Percentiles rank a stretch among this genome's conserved stretches.
These are phyloP conservation scores for Candida mattraensis DNA, from an alignment of 805 yeast genomes.

Conservation along the genomic window DNA sequence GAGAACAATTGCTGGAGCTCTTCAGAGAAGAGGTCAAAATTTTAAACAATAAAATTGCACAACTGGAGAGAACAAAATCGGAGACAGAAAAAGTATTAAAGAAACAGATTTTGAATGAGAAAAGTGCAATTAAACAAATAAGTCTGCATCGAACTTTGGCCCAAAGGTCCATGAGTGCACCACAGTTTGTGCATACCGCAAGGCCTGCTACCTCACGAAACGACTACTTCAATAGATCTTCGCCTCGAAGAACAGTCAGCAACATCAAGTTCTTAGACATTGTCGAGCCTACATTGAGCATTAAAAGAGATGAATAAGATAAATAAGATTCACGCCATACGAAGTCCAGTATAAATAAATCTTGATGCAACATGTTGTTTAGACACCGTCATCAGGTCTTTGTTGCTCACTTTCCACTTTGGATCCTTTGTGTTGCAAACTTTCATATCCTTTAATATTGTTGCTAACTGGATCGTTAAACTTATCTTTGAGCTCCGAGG, in stretches of 20 bases:
- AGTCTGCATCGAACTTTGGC: constrained; percentile 16
- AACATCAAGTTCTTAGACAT: constrained; percentile 50
- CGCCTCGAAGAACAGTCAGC: constrained; percentile 72
- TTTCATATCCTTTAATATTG: constrained; percentile 33
- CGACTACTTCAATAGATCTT: no score
- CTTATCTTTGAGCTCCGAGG: constrained; percentile 4
- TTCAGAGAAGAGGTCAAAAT: constrained; percentile 31
- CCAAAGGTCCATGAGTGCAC: constrained; percentile 9
- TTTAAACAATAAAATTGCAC: constrained; percentile 22
- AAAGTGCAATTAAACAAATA: constrained; percentile 25
- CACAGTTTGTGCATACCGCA: no score
- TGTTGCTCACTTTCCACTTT: constrained; percentile 44
- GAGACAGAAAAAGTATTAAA: constrained; percentile 24
- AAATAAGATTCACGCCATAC: neutral
- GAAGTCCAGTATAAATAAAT: neutral
- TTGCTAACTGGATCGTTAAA: constrained; percentile 3
- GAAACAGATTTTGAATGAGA: constrained; percentile 25
- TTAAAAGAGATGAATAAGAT: constrained; percentile 12
- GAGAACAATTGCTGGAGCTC: constrained; percentile 29
- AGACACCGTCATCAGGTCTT: constrained; percentile 48
- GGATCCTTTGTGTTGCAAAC: constrained; percentile 44
- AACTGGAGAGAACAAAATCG: constrained; percentile 20
- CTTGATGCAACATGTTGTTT: constrained; percentile 6
- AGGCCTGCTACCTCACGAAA: no score
- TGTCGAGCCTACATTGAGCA: constrained; percentile 23